Evolutionary conservation across 2,329 filamentous ascomycete genomes (phyloP), one percentile per base, ranked within the genome.

Genomic region (Pseudogymnoascus verrucosus): DNA sequence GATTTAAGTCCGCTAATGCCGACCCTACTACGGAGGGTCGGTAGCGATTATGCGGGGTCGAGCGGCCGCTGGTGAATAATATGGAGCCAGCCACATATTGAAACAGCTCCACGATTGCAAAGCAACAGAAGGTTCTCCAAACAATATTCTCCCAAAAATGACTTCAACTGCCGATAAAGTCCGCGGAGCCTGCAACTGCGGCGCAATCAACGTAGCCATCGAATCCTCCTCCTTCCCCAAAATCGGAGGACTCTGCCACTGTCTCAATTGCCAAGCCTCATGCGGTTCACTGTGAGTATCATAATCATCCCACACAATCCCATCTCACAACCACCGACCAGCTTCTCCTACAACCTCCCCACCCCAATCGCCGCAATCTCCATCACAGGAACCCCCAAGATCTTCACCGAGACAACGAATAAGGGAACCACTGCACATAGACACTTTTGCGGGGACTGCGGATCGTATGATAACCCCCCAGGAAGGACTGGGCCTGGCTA

Each of bases 371-470:
- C 54, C 39, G 64, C 62, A 16, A 63, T 66, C n/a, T 26, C 54
- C 26, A 39, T 67, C 16, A 60, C 59, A 36, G 65, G 65, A 12
- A 39, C n/a, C 11, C 57, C 65, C 14, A 65, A 64, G 39, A 63
- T 64, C 19, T 62, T 64, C 28, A 40, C 23, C 21, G 64, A 65
- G 21, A 54, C 40, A 19, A 54, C 64, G 4, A 16, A 12, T 11
- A 65, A 61, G 8, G 65, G 65, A 14, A 65, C 64, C 21, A 65
- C 40, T 12, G 36, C 61, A 11, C 39, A 64, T 23, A 16, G 64
- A 5, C 47, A 65, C 26, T 66, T 66, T 26, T 66, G 65, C 60
- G 64, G 64, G 2, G 62, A 65, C 34, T 66, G 65, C 37, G 65
- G 65, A 61, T 62, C 62, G 65, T 31, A 31, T 31, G 28, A 31